Evolutionary conservation across 2,329 filamentous ascomycete species (phyloP), one percentile per base, ranked within the genome.

Genomic region (Hypoxylon sp.): DNA sequence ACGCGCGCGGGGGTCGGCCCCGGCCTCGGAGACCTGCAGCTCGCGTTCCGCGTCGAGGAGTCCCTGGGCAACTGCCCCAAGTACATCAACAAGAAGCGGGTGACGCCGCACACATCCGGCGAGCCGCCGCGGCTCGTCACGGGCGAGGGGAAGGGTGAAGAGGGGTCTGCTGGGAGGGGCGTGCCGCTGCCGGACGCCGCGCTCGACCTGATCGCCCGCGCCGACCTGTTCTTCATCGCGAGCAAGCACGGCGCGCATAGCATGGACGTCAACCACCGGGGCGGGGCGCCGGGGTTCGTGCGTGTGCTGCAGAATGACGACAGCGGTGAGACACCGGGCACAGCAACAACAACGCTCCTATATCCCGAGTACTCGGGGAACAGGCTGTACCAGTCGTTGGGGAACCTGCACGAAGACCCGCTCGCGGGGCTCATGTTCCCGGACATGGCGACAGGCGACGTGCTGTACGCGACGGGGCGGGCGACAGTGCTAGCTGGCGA

Each of bases 361-460:
- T 96, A 91, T 73, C 92, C 92, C 0, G 92, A 96, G 71, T 96
- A 89, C 71, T 92, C 89, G 0, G 92, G 92, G 6, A 96, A 96
- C 72, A 80, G 90, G 13, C 77, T 95, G 0, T 96, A 96, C 67
- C 91, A 96, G 72, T 91, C 89, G 0, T 81, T 96, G 0, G 92
- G 92, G 1, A 96, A 96, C 69, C 77, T 96, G 11, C 78, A 82
- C 33, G 74, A 82, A 6, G 88, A 87, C 26, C 89, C 90, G 0
- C 76, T 78, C 15, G 84, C 89, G 2, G 91, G 92, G 2, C 72
- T 94, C 45, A 84, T 83, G 2, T 81, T 96, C 29, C 90, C 91
- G 0, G 86, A 93, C 70, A 94, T 90, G 68, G 81, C 83, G 3
- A 89, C 84, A 0, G 89, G 89, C 1, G 79, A 91, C 67, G 86